Evolutionary conservation across 805 yeast genomes (phyloP).

Genomic region (Candida broadrunensis): DNA sequence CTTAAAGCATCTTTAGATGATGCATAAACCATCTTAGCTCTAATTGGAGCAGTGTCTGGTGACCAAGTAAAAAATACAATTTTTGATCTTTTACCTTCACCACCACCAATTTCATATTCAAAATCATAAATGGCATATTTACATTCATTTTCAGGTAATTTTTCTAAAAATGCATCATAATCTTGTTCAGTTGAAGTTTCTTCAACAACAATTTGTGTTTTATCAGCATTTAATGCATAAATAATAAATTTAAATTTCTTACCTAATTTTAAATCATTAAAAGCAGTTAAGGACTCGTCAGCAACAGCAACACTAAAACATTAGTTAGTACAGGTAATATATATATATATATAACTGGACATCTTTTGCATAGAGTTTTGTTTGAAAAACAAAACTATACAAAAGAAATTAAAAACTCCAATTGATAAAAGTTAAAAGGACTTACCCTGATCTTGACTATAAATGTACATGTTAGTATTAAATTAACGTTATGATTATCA

Average conservation of each 20-base stretch:
- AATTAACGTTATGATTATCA: too few relatives aligned
- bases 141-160: constrained; percentile 94
- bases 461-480: background rate
- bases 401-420: too few relatives aligned
- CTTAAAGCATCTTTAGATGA: constrained; percentile 97
- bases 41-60: constrained; percentile 95
- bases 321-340: constrained; percentile 1
- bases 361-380: background rate
- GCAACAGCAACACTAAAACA: constrained; percentile 41
- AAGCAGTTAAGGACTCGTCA: constrained; percentile 89
- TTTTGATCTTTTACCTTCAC: constrained; percentile 91
- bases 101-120: constrained; percentile 84
- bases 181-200: constrained; percentile 71
- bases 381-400: background rate
- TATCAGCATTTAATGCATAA: constrained; percentile 75
- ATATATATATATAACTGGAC: too few relatives aligned
- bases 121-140: constrained; percentile 96
- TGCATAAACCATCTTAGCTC: constrained; percentile 97
- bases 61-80: constrained; percentile 83
- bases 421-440: too few relatives aligned
- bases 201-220: constrained; percentile 89
- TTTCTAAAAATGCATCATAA: constrained; percentile 83
- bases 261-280: constrained; percentile 94
- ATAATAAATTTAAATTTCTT: constrained; percentile 83
- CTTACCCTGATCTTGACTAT: constrained; percentile 32